Base-by-base conservation (phyloP, 331 rosid genomes). In the Stylosanthes scabra region DNA sequence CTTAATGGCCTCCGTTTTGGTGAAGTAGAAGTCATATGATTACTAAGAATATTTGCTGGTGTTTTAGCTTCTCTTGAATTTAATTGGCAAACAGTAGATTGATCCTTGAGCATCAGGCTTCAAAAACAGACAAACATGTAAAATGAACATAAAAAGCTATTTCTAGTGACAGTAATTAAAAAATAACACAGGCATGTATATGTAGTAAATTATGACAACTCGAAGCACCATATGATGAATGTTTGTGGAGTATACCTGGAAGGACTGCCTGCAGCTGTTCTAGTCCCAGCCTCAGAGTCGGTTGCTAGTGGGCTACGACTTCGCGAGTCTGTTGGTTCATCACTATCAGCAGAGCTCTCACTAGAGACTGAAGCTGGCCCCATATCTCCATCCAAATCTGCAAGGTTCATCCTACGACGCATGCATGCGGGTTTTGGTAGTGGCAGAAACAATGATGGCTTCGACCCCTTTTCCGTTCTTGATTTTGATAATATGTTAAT, bases 351-450 rank as follows among this genome's bases (percentile, higher is more conserved):
- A 10, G 87, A 86, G 77, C 88, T 71, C 49, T 83, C 97, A 80
- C 92, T 86, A 71, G 77, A 88, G 54, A 85, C 83, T 27, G 88
- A 88, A 85, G 77, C 89, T 68, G 85, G 76, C 55, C 78, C 85
- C 74, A 88, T 58, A 59, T 88, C 89, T 27, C 83, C 88, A 74
- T 91, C 95, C 63, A 90, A 76, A 66, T 91, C 95, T 28, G 76
- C 68, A 66, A 75, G 88, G 73, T 83, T 81, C 52, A 79, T 59
- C 80, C 85, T 75, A 44, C 87, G 65, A 13, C 83, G 86, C 39
- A 90, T 82, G 83, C 93, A 90, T 25, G 69, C 86, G n/a, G 97
- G 91, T 68, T 74, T 85, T 2, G 95, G 95, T 51, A 88, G 85
- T 40, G 91, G 92, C 66, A 74, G 82, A 84, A 84, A 83, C 50